These are phyloP conservation scores for Boletales sp. DNA, from an alignment of 768 basidiomycete genomes.

Conservation along the genomic window DNA sequence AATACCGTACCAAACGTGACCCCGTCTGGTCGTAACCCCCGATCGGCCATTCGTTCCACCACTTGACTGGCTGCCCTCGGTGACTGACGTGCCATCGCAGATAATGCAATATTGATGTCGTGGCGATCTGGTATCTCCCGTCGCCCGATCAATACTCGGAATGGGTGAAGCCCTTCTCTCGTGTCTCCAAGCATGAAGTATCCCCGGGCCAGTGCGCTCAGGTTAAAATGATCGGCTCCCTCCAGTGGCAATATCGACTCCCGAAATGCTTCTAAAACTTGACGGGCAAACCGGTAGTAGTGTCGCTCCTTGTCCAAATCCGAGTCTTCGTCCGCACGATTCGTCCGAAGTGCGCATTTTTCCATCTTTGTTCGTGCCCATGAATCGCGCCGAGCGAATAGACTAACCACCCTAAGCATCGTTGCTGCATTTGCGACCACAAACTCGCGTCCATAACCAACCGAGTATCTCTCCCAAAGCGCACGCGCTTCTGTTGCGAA, in stretches of 20 bases:
- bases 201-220: conserved; percentile 63
- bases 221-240: conserved; percentile 42
- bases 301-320: conserved; percentile 1
- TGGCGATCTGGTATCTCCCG: conserved; percentile 54
- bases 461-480: conserved; percentile 57
- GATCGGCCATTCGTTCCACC: conserved; percentile 47
- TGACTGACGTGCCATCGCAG: conserved; percentile 47
- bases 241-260: conserved; percentile 43
- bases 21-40: conserved; percentile 48
- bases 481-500: conserved; percentile 45
- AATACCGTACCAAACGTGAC: conserved; percentile 61
- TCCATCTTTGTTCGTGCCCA: conserved; percentile 16
- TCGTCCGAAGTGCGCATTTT: not conserved
- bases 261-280: conserved; percentile 44
- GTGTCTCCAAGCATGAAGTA: conserved; percentile 54
- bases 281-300: conserved; percentile 39
- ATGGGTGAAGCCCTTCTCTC: conserved; percentile 42
- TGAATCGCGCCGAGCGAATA: conserved; percentile 32
- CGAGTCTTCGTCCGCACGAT: not conserved
- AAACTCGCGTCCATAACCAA: conserved; percentile 36
- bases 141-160: conserved; percentile 46
- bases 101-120: conserved; percentile 64
- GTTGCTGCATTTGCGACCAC: conserved; percentile 44
- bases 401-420: conserved; percentile 42
- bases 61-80: conserved; percentile 44